Evolutionary conservation across 2,329 filamentous ascomycete species (phyloP), one percentile per base, ranked within the genome.

Genomic region (Cyphellophora attinorum): DNA sequence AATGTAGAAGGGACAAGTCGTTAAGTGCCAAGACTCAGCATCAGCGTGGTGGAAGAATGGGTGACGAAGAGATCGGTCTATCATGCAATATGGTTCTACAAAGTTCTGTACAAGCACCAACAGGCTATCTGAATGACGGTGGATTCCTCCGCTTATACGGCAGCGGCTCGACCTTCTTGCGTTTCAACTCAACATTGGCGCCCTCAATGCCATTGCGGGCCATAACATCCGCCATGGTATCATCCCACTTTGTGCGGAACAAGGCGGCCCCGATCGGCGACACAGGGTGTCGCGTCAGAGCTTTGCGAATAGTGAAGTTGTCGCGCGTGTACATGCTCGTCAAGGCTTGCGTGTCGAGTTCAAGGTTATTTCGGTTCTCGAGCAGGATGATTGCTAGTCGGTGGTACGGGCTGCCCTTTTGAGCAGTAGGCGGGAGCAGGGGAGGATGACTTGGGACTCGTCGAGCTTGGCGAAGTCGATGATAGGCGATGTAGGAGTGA

Each of bases 341-440:
- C 50, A 68, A 70, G 28, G 85, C 61, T 25, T 62, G 64, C 16
- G 72, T 60, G 51, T 85, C 75, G 44, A 86, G 53, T 3, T 59
- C 61, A 42, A 70, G 51, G 35, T 71, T 75, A 35, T 76, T 64
- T 33, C 72, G 66, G 60, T 98, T 91, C 63, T 93, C 76, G 32
- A 96, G 67, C 14, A 98, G 65, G 55, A 91, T 81, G 40, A 96
- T 64, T 31, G 80, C 79, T 35, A 96, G 68, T 34, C 91, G 82
- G 61, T 96, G 91, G 63, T 96, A 95, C 2, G 84, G 84, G 2
- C 81, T 74, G 38, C 91, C 91, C 66, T 91, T 93, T 56, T 94
- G 83, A 1, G 85, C 79, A 54, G 82, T 85, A 2, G 91, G 81
- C 1, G 89, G 81, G 15, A 65, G 85, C 89, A 98, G 2, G 85